These are phyloP conservation scores for Chytridiales sp. DNA, from an alignment of 371 early-diverging fungal genomes.

Conservation along the genomic window DNA sequence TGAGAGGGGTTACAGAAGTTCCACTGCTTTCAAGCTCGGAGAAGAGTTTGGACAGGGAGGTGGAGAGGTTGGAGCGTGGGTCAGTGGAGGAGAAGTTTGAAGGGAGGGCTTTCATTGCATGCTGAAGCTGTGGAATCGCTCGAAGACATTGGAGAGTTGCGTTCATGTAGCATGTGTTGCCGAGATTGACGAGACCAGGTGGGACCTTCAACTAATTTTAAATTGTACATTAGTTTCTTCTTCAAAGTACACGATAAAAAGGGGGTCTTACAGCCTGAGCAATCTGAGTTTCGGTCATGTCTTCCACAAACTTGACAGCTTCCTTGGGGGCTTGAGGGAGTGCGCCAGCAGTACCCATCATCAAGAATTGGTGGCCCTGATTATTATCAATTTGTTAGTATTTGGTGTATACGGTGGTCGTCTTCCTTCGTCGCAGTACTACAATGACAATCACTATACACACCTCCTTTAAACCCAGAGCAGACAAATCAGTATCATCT, in stretches of 20 bases:
- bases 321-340: conserved; percentile 72
- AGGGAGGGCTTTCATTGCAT: conserved; percentile 45
- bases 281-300: conserved; percentile 84
- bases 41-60: conserved; percentile 73
- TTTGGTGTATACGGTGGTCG: no score
- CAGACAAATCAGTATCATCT: conserved; percentile 73
- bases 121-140: conserved; percentile 81
- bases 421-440: background rate
- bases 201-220: conserved; percentile 68
- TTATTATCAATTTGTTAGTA: background rate
- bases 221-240: conserved; percentile 5
- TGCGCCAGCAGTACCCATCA: conserved; percentile 96
- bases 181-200: conserved; percentile 86
- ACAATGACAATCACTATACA: conserved; percentile 1
- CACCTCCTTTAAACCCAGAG: conserved; percentile 69
- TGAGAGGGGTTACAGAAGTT: conserved; percentile 73
- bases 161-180: conserved; percentile 99
- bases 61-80: conserved; percentile 55
- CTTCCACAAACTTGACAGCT: conserved; percentile 80
- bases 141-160: conserved; percentile 94
- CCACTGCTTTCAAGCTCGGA: conserved; percentile 66
- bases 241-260: conserved; percentile 1
- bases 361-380: conserved; percentile 40
- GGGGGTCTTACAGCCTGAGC: conserved; percentile 71
- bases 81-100: conserved; percentile 16